Conservation (phyloP, 1,284 basidiomycete species). For the Naganishia sp. region DNA sequence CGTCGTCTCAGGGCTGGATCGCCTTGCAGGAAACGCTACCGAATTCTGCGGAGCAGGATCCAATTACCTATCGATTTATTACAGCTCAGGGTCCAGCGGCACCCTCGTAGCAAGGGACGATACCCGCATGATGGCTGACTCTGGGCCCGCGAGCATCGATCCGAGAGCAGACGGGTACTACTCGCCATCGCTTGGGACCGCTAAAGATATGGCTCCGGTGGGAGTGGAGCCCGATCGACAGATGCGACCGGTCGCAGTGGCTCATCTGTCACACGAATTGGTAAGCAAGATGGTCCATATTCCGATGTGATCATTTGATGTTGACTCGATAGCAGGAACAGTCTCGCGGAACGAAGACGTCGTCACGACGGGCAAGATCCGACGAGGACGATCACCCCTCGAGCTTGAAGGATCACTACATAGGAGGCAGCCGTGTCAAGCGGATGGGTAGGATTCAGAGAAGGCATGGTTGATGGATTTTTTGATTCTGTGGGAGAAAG, state of each 20-base stretch:
- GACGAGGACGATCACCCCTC: neutral
- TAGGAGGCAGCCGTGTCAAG: neutral
- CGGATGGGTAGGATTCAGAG: conserved; percentile 1
- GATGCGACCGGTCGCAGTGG: neutral
- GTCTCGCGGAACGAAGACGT: neutral
- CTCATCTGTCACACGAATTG: neutral
- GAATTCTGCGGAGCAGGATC: conserved; percentile 20
- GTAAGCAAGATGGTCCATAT: neutral
- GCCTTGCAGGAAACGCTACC: conserved; percentile 7
- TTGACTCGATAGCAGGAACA: neutral
- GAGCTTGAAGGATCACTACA: neutral
- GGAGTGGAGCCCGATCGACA: neutral
- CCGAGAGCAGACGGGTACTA: neutral
- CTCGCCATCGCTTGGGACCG: neutral
- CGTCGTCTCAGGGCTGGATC: neutral
- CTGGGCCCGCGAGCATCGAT: neutral
- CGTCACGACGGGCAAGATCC: neutral
- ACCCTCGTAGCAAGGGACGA: neutral
- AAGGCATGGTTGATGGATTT: neutral
- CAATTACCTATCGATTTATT: conserved; percentile 4
- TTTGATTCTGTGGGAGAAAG: neutral
- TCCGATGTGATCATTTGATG: neutral
- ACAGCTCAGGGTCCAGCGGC: neutral
- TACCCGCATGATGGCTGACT: neutral
- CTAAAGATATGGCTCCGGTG: neutral